Evolutionary conservation across 2,329 filamentous ascomycete genomes (phyloP).

Genomic region (Cladophialophora exuberans): DNA sequence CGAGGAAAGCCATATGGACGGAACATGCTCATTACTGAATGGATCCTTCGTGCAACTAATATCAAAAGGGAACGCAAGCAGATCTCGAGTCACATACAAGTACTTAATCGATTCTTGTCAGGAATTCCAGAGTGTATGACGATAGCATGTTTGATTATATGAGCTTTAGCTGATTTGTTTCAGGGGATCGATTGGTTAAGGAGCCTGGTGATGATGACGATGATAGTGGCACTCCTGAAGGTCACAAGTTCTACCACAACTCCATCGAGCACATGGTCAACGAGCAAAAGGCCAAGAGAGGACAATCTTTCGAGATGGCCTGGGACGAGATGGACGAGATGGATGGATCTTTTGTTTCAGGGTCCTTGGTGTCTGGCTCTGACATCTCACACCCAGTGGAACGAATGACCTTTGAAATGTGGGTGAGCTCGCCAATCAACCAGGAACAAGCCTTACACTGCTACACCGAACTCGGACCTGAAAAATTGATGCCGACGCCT

Average conservation of each 20-base stretch:
- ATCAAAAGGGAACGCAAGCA: constrained; percentile 59
- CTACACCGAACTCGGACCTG: constrained; percentile 48
- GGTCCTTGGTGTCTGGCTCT: not conserved
- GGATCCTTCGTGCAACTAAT: constrained; percentile 59
- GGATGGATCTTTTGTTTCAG: constrained; percentile 1
- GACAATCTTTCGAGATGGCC: not conserved
- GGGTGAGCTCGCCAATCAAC: constrained; percentile 45
- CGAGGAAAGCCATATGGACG: constrained; percentile 60
- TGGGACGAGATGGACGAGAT: constrained; percentile 4
- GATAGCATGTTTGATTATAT: not conserved
- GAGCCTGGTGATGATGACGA: constrained; percentile 15
- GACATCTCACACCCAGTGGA: constrained; percentile 25
- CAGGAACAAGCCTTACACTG: constrained; percentile 47
- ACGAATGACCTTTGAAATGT: constrained; percentile 51
- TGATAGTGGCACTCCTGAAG: constrained; percentile 10
- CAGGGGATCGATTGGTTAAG: constrained; percentile 27
- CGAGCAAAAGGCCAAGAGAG: constrained; percentile 13
- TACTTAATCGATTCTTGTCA: constrained; percentile 60
- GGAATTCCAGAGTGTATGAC: constrained; percentile 56
- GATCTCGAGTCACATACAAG: constrained; percentile 67
- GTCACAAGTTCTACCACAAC: constrained; percentile 28
- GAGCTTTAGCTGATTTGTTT: constrained; percentile 7
- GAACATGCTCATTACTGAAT: constrained; percentile 65
- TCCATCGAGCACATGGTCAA: constrained; percentile 31
- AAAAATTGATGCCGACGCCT: constrained; percentile 42